Evolutionary conservation across 441 rosid species (phyloP).

Genomic region (Kokia cookei): DNA sequence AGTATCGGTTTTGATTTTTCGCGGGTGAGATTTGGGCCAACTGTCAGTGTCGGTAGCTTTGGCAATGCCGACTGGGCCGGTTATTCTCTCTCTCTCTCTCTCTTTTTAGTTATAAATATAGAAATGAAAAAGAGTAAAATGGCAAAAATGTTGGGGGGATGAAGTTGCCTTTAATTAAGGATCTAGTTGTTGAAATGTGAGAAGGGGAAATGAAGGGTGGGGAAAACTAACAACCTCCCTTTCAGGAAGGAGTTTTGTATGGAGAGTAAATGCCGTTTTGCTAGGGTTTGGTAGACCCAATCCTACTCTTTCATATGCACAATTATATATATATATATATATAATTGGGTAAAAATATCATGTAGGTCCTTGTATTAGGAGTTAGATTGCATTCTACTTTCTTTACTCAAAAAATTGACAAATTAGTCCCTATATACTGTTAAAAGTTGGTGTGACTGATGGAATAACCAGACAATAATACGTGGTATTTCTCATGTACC

Average conservation of each 20-base stretch:
- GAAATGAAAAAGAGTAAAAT: background rate
- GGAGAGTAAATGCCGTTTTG: slow-evolving; percentile 41
- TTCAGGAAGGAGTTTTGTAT: slow-evolving; percentile 20
- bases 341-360: background rate
- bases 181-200: slow-evolving; percentile 39
- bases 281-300: slow-evolving; percentile 37
- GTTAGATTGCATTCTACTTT: too few relatives aligned
- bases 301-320: slow-evolving; percentile 4
- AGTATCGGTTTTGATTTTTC: background rate
- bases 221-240: slow-evolving; percentile 29
- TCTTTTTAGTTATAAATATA: too few relatives aligned
- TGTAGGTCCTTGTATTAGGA: too few relatives aligned
- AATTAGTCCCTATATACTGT: too few relatives aligned
- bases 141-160: slow-evolving; percentile 14
- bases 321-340: background rate
- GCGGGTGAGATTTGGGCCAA: background rate
- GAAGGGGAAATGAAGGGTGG: slow-evolving; percentile 22
- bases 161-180: slow-evolving; percentile 33
- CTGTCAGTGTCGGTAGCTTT: slow-evolving; percentile 13
- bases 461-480: too few relatives aligned
- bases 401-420: too few relatives aligned
- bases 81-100: background rate
- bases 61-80: slow-evolving; percentile 29
- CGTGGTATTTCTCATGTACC: too few relatives aligned
- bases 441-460: too few relatives aligned